Evolutionary conservation across 2,329 filamentous ascomycete genomes (phyloP).

Genomic region (Ophiostoma ulmi): DNA sequence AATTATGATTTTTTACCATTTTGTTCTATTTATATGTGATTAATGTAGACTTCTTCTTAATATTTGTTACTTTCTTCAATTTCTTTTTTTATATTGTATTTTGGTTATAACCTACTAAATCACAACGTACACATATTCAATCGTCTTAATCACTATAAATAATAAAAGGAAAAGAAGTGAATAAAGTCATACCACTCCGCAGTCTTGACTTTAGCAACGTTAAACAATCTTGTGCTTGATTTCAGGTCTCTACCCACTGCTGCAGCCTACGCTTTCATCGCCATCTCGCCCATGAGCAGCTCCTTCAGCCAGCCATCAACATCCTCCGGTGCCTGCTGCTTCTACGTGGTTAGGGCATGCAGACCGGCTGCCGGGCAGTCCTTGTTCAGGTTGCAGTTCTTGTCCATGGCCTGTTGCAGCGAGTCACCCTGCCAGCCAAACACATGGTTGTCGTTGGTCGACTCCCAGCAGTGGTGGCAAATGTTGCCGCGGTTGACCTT

Average conservation of each 20-base stretch:
- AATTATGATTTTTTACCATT: not conserved
- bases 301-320: not conserved
- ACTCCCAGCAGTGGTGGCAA: constrained; percentile 46
- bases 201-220: not conserved
- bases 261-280: not conserved
- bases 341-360: constrained; percentile 31
- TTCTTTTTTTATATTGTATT: too few species aligned
- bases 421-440: constrained; percentile 48
- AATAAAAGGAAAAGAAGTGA: not conserved
- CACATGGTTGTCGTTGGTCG: constrained; percentile 43
- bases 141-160: not conserved
- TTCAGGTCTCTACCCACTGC: not conserved
- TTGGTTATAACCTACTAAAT: too few species aligned
- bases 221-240: not conserved
- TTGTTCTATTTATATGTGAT: not conserved
- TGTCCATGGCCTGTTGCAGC: constrained; percentile 47
- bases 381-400: constrained; percentile 43
- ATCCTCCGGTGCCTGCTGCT: not conserved
- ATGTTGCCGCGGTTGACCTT: constrained; percentile 33
- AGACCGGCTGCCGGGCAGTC: constrained; percentile 42
- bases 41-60: too few species aligned
- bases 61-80: too few species aligned
- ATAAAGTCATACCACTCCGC: not conserved
- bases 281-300: not conserved
- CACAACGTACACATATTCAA: too few species aligned